These are phyloP conservation scores for Oldenlandia corymbosa DNA, from an alignment of 257 asterid genomes.

Conservation along the genomic window DNA sequence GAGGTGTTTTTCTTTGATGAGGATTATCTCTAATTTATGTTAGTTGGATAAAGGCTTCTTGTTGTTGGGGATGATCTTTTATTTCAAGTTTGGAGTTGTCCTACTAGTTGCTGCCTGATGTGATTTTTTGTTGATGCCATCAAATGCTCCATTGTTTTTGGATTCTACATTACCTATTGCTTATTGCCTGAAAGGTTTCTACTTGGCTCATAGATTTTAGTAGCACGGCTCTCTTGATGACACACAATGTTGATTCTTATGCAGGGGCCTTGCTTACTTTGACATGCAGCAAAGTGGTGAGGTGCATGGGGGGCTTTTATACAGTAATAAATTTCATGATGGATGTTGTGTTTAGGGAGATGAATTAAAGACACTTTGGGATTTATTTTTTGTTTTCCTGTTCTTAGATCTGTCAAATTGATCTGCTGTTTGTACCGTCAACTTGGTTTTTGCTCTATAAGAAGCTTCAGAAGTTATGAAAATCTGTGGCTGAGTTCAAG, in stretches of 20 bases:
- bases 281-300: not conserved
- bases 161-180: not conserved
- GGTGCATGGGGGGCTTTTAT: not conserved
- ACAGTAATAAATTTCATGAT: not conserved
- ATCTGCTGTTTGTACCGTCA: not conserved
- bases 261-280: not conserved
- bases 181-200: no score
- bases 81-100: not conserved
- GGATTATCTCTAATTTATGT: no score
- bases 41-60: no score
- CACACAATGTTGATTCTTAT: not conserved
- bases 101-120: not conserved
- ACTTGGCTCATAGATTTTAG: no score
- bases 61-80: no score
- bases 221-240: not conserved
- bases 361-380: not conserved
- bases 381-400: not conserved
- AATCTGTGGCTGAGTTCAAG: no score
- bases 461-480: no score
- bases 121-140: not conserved
- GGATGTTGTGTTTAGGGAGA: not conserved
- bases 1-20: not conserved
- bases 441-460: not conserved
- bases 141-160: not conserved
- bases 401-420: no score